Conservation (phyloP, 169 alveolate genomes). For the Plasmodium gallinaceum region DNA sequence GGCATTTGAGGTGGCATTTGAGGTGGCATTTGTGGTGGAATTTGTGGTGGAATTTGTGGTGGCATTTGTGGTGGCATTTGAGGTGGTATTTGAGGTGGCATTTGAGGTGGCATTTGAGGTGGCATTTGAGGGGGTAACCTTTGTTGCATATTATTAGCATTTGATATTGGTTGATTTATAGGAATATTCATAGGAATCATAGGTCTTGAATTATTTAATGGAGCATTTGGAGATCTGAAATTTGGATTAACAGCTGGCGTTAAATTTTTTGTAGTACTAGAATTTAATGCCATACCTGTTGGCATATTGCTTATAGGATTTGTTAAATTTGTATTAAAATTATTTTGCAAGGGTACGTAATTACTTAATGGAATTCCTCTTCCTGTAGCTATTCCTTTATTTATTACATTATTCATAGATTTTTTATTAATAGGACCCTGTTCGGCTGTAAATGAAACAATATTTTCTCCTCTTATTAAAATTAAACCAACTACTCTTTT, state of each 20-base stretch:
- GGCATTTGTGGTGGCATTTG: slow-evolving; percentile 16
- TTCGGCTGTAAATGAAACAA: slow-evolving; percentile 97
- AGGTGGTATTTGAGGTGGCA: slow-evolving; percentile 46
- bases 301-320: slow-evolving; percentile 63
- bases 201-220: slow-evolving; percentile 24
- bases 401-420: slow-evolving; percentile 74
- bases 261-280: slow-evolving; percentile 38
- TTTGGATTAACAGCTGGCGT: slow-evolving; percentile 42
- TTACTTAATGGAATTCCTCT: slow-evolving; percentile 82
- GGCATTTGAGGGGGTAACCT: slow-evolving; percentile 23
- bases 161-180: slow-evolving; percentile 13
- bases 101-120: slow-evolving; percentile 26
- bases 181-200: slow-evolving; percentile 53
- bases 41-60: no score
- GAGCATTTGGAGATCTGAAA: slow-evolving; percentile 36
- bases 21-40: no score
- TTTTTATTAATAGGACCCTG: slow-evolving; percentile 94
- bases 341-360: slow-evolving; percentile 65
- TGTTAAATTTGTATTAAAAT: slow-evolving; percentile 25
- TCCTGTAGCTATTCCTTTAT: slow-evolving; percentile 88
- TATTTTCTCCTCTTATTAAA: slow-evolving; percentile 97
- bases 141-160: slow-evolving; percentile 8
- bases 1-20: not conserved
- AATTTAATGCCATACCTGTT: slow-evolving; percentile 53
- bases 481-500: slow-evolving; percentile 97